Percentiles rank a stretch among this genome's conserved stretches.
Conservation (phyloP, 768 basidiomycete genomes). For the Crucibulum laeve region DNA sequence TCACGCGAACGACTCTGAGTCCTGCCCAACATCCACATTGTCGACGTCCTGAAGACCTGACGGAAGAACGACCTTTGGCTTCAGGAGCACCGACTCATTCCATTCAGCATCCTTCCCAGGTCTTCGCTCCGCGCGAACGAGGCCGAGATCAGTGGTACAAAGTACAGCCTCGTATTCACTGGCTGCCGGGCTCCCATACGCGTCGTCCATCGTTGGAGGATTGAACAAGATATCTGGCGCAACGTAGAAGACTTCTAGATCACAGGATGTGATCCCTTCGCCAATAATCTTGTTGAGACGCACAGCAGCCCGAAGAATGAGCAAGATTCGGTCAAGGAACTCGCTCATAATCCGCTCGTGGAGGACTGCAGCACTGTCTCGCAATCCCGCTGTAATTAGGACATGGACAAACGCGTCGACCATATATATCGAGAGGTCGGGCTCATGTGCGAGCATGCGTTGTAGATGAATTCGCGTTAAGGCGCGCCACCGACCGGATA, state of each 20-base stretch:
- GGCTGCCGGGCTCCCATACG: conserved; percentile 18
- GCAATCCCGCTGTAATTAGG: conserved; percentile 33
- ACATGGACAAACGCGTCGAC: conserved; percentile 36
- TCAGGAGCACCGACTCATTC: conserved; percentile 44
- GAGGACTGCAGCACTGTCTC: conserved; percentile 20
- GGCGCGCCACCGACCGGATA: conserved; percentile 40
- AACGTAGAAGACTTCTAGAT: conserved; percentile 51
- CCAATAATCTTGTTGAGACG: conserved; percentile 56
- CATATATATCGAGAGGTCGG: conserved; percentile 30
- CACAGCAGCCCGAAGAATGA: conserved; percentile 42
- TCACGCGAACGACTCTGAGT: background rate
- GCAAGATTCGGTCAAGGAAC: conserved; percentile 38
- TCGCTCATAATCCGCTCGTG: conserved; percentile 33
- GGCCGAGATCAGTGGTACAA: conserved; percentile 59
- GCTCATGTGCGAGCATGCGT: conserved; percentile 15
- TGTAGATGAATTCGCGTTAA: conserved; percentile 26
- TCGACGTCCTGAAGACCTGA: conserved; percentile 31
- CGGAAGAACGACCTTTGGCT: conserved; percentile 51
- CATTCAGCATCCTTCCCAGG: conserved; percentile 39
- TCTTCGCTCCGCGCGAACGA: conserved; percentile 34
- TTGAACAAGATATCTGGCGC: conserved; percentile 38
- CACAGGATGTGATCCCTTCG: conserved; percentile 53
- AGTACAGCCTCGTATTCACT: conserved; percentile 30
- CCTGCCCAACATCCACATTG: conserved; percentile 12
- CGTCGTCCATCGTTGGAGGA: conserved; percentile 40